Evolutionary conservation across 192 early-diverging fungal genomes (phyloP).

Genomic region (Chytriomyces hyalinus): DNA sequence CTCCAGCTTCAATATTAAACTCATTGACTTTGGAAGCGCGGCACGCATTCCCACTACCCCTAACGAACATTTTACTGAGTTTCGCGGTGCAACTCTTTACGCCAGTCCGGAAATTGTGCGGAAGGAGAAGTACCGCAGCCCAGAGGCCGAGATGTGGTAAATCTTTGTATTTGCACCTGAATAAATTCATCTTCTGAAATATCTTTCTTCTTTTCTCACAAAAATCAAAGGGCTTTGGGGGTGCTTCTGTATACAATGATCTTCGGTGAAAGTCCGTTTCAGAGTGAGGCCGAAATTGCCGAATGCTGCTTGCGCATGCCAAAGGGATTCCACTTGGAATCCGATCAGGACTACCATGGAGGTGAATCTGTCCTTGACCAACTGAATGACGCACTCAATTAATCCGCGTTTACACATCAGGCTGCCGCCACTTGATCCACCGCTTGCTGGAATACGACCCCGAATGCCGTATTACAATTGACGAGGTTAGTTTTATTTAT

Average conservation of each 20-base stretch:
- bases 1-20: conserved; percentile 47
- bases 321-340: conserved; percentile 4
- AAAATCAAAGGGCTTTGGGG: conserved; percentile 46
- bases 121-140: conserved; percentile 46
- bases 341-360: not conserved
- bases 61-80: conserved; percentile 53
- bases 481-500: not conserved
- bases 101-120: conserved; percentile 52
- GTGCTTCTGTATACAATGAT: conserved; percentile 55
- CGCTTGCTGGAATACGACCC: not conserved
- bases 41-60: conserved; percentile 41
- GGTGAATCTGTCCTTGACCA: not conserved
- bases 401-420: not conserved
- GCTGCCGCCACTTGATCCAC: conserved; percentile 1
- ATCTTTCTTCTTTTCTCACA: too few species aligned
- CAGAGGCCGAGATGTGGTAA: conserved; percentile 59
- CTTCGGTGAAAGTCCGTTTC: conserved; percentile 59
- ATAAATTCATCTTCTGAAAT: too few species aligned
- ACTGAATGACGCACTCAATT: not conserved
- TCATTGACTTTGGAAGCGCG: conserved; percentile 58
- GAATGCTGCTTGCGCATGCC: not conserved
- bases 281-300: not conserved
- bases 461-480: not conserved
- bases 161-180: too few species aligned
- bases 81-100: conserved; percentile 16